Evolutionary conservation across 78 protist genomes (phyloP).

Genomic region (slime mould (Dictyostelium discoideum)): DNA sequence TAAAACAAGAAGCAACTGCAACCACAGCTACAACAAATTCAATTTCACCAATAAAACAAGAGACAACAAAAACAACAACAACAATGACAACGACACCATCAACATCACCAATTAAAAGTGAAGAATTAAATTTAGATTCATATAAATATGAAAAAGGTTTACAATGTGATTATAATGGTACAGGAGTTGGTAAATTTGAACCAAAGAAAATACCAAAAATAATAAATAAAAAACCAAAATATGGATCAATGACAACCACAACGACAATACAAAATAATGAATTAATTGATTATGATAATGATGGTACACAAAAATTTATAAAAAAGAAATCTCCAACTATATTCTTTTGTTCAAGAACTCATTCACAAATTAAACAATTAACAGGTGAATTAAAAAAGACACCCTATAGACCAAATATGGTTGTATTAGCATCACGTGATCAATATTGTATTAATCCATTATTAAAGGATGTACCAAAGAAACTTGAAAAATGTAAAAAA

Average conservation of each 20-base stretch:
- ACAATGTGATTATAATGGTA: conserved; percentile 22
- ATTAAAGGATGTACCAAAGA: conserved; percentile 20
- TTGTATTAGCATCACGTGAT: conserved; percentile 91
- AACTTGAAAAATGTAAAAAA: conserved; percentile 37
- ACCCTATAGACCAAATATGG: conserved; percentile 75
- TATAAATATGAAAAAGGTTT: conserved; percentile 8
- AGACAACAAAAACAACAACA: not conserved
- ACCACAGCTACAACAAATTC: not conserved
- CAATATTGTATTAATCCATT: conserved; percentile 94
- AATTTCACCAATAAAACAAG: not conserved
- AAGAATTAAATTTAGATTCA: not conserved
- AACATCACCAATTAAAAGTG: not conserved
- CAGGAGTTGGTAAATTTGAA: not conserved
- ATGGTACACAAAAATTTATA: not conserved
- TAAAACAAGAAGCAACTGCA: not conserved
- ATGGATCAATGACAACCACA: not conserved
- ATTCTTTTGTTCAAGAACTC: conserved; percentile 96
- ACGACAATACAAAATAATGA: not conserved
- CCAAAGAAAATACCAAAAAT: not conserved
- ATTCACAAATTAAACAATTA: conserved; percentile 97
- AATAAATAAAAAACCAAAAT: not conserved
- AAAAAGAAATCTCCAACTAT: conserved; percentile 68
- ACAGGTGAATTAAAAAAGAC: conserved; percentile 92
- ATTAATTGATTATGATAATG: not conserved
- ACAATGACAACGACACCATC: not conserved